Conservation (phyloP, 495 filamentous ascomycete species). For the Daldinia decipiens region DNA sequence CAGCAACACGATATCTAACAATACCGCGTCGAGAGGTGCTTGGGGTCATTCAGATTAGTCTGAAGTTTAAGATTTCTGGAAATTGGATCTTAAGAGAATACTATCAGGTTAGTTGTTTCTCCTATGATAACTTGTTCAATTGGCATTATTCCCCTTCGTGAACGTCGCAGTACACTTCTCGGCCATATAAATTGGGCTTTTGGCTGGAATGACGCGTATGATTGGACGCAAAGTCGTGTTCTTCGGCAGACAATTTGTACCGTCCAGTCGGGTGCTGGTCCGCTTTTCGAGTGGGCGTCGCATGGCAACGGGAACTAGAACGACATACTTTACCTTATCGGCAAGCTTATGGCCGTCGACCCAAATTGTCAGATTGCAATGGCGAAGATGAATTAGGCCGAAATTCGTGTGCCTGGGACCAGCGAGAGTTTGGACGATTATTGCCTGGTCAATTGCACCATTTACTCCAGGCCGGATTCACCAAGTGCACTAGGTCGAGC, state of each 20-base stretch:
- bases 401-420: background rate
- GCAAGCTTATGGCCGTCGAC: background rate
- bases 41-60: conserved; percentile 8
- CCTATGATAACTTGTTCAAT: background rate
- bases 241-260: background rate
- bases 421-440: background rate
- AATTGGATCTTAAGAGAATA: conserved; percentile 38
- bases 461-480: background rate
- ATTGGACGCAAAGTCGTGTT: background rate
- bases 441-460: background rate
- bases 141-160: background rate
- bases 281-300: background rate
- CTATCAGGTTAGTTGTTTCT: conserved; percentile 36
- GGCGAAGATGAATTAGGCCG: background rate
- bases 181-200: background rate
- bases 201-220: conserved; percentile 2
- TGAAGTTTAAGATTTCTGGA: conserved; percentile 35
- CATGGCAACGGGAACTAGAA: background rate
- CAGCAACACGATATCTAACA: conserved; percentile 41
- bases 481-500: background rate
- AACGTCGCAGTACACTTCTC: background rate
- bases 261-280: background rate
- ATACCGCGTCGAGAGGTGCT: conserved; percentile 12
- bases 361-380: background rate
- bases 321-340: background rate